These are phyloP conservation scores for Fusarium buxicola DNA, from an alignment of 2,329 filamentous ascomycete species.

Conservation along the genomic window DNA sequence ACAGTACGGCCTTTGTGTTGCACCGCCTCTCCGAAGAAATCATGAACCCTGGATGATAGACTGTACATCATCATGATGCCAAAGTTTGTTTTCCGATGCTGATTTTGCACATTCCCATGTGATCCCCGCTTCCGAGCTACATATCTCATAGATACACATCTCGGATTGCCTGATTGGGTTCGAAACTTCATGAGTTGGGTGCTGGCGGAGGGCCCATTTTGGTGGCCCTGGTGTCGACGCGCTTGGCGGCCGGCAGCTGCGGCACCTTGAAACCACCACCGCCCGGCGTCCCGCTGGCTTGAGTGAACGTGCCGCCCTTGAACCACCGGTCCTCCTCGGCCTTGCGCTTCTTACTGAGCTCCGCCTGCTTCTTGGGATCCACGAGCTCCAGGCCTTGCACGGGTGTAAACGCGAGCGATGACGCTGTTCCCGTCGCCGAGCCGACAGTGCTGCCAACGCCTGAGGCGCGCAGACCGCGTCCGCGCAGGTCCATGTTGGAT, in stretches of 20 bases:
- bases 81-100: conserved; percentile 31
- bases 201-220: conserved; percentile 52
- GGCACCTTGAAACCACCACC: conserved; percentile 85
- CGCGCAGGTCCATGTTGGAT: conserved; percentile 76
- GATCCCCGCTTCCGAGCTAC: not conserved
- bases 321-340: conserved; percentile 97
- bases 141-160: not conserved
- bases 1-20: not conserved
- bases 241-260: conserved; percentile 78
- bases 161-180: not conserved
- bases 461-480: conserved; percentile 81
- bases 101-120: conserved; percentile 30
- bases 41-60: conserved; percentile 18
- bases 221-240: conserved; percentile 58
- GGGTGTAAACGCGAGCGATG: conserved; percentile 91
- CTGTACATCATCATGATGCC: conserved; percentile 33
- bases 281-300: conserved; percentile 70
- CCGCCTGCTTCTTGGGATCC: conserved; percentile 89
- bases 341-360: conserved; percentile 89
- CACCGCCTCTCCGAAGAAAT: conserved; percentile 12
- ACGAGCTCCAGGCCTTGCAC: conserved; percentile 95
- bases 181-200: conserved; percentile 36
- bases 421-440: conserved; percentile 76
- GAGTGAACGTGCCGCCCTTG: conserved; percentile 96
- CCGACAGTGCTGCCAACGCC: conserved; percentile 81